phyloP scores from a whole-genome alignment of 148 eudicot genomes.

The Silene latifolia region DNA sequence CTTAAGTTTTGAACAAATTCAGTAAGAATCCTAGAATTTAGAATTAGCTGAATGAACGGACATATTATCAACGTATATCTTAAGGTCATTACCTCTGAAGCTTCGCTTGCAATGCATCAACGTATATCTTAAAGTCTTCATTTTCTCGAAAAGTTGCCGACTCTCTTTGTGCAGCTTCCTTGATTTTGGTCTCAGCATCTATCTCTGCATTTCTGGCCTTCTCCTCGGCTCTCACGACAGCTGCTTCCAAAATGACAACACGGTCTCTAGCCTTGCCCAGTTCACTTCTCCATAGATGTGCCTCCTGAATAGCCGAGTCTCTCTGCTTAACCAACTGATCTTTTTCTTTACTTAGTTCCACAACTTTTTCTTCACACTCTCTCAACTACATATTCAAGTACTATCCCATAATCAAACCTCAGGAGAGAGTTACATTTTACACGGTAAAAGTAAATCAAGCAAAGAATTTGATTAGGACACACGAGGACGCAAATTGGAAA shows the following conservation, averaged over 20 bases:
- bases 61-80: neutral
- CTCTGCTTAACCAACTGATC: conserved; percentile 60
- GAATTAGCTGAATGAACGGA: neutral
- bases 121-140: conserved; percentile 72
- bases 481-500: neutral
- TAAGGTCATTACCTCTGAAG: conserved; percentile 60
- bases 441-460: neutral
- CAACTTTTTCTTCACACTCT: conserved; percentile 59
- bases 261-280: conserved; percentile 95
- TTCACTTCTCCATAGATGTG: conserved; percentile 93
- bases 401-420: neutral
- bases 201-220: conserved; percentile 64
- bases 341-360: conserved; percentile 45
- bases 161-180: conserved; percentile 71
- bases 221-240: conserved; percentile 91
- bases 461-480: neutral
- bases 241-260: conserved; percentile 82
- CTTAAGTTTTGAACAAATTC: neutral
- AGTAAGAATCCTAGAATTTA: neutral
- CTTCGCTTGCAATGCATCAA: conserved; percentile 66
- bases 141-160: conserved; percentile 65
- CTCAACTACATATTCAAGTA: conserved; percentile 46
- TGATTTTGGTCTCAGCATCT: conserved; percentile 72
- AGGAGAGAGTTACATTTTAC: neutral
- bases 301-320: conserved; percentile 78